Conservation (phyloP, 768 basidiomycete genomes). For the Tubosaeta sp. region DNA sequence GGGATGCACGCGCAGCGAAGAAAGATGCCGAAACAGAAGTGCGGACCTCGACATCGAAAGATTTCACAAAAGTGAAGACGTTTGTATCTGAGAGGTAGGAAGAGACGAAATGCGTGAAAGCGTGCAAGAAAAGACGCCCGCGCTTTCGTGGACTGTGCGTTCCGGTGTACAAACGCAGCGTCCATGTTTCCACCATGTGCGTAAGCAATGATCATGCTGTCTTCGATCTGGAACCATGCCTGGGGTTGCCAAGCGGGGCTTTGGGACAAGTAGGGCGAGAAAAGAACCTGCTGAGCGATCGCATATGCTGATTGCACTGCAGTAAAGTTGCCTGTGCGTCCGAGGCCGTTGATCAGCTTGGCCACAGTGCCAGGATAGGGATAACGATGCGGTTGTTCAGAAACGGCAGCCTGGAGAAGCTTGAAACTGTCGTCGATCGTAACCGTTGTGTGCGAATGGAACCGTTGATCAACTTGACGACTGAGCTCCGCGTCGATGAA, state of each 20-base stretch:
- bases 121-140: constrained; percentile 69
- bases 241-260: constrained; percentile 45
- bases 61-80: constrained; percentile 75
- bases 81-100: constrained; percentile 70
- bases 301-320: constrained; percentile 65
- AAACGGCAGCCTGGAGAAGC: constrained; percentile 45
- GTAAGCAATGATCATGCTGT: constrained; percentile 83
- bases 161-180: constrained; percentile 75
- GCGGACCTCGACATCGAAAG: constrained; percentile 72
- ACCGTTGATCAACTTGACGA: constrained; percentile 33
- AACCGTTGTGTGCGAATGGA: constrained; percentile 24
- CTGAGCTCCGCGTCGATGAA: constrained; percentile 24
- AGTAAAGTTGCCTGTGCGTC: constrained; percentile 55
- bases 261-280: constrained; percentile 34
- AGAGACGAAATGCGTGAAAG: constrained; percentile 73
- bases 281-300: constrained; percentile 59
- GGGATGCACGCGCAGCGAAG: constrained; percentile 68
- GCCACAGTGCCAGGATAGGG: constrained; percentile 53
- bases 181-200: constrained; percentile 80
- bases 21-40: constrained; percentile 75
- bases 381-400: constrained; percentile 35
- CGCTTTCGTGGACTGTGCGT: constrained; percentile 45
- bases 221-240: constrained; percentile 78
- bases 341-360: constrained; percentile 63
- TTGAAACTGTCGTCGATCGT: constrained; percentile 42